Conservation (phyloP, 768 basidiomycete species). For the Asterophora lycoperdoides region DNA sequence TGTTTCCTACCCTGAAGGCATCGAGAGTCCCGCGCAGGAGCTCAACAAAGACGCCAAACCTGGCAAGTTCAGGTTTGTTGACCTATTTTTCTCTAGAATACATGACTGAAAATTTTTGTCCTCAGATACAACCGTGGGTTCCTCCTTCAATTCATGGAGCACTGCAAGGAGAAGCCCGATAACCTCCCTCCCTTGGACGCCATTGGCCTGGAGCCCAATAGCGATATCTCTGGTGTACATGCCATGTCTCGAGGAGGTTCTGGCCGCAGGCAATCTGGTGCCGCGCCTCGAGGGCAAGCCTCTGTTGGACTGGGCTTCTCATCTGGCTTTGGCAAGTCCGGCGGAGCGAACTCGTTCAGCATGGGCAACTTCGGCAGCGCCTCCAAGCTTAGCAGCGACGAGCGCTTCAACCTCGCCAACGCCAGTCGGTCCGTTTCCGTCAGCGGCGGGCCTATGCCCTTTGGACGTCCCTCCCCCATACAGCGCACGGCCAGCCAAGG, state of each 20-base stretch:
- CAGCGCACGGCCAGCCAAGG: slow-evolving; percentile 65
- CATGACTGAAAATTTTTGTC: neutral
- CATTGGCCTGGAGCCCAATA: slow-evolving; percentile 80
- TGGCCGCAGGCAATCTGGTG: slow-evolving; percentile 46
- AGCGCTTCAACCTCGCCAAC: slow-evolving; percentile 52
- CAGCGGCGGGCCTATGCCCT: slow-evolving; percentile 46
- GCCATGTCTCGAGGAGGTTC: slow-evolving; percentile 59
- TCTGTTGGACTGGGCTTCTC: slow-evolving; percentile 41
- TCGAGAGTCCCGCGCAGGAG: slow-evolving; percentile 77
- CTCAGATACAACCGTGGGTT: slow-evolving; percentile 93
- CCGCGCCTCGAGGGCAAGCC: slow-evolving; percentile 42
- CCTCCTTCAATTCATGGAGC: slow-evolving; percentile 91
- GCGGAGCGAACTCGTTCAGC: slow-evolving; percentile 36
- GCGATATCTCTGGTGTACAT: slow-evolving; percentile 42
- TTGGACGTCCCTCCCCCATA: slow-evolving; percentile 58
- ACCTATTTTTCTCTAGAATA: neutral
- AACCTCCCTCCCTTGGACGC: slow-evolving; percentile 84
- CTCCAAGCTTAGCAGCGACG: slow-evolving; percentile 63
- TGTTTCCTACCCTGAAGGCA: slow-evolving; percentile 78
- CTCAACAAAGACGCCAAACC: slow-evolving; percentile 81
- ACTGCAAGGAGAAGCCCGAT: slow-evolving; percentile 95
- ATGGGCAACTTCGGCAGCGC: slow-evolving; percentile 67
- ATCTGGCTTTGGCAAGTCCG: slow-evolving; percentile 45
- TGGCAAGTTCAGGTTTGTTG: slow-evolving; percentile 78
- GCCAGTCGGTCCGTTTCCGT: slow-evolving; percentile 52